phyloP scores from a whole-genome alignment of 2,329 filamentous ascomycete species.

The Acephala macrosclerotiorum region DNA sequence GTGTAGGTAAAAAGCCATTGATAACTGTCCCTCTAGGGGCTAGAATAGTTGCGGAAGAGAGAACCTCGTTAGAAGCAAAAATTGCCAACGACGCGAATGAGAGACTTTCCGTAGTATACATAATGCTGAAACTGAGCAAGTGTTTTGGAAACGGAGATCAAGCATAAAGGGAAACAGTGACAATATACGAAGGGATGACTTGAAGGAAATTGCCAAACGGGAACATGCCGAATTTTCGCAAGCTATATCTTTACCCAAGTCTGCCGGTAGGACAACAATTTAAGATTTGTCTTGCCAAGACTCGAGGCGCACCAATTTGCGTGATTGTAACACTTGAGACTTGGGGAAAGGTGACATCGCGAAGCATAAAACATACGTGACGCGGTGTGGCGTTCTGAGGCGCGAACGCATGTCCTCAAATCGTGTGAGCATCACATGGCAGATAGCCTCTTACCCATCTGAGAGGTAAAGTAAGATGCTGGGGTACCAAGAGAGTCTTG shows the following conservation, averaged over 20 bases:
- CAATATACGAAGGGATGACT: too few species aligned
- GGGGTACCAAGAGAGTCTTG: too few species aligned
- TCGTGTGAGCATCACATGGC: too few species aligned
- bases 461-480: too few species aligned
- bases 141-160: background rate
- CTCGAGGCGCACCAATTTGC: background rate
- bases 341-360: too few species aligned
- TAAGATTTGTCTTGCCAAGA: background rate
- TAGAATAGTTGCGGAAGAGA: background rate
- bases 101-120: conserved; percentile 1
- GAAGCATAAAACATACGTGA: too few species aligned
- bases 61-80: background rate
- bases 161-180: background rate
- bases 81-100: background rate
- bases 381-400: too few species aligned
- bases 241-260: background rate
- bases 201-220: background rate
- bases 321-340: too few species aligned
- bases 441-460: too few species aligned
- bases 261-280: background rate
- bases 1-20: conserved; percentile 15
- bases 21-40: background rate
- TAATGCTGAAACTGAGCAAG: background rate
- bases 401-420: too few species aligned
- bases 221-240: background rate